Evolutionary conservation across 2,329 filamentous ascomycete species (phyloP), one percentile per base, ranked within the genome.

Genomic region (Verticillium longisporum): DNA sequence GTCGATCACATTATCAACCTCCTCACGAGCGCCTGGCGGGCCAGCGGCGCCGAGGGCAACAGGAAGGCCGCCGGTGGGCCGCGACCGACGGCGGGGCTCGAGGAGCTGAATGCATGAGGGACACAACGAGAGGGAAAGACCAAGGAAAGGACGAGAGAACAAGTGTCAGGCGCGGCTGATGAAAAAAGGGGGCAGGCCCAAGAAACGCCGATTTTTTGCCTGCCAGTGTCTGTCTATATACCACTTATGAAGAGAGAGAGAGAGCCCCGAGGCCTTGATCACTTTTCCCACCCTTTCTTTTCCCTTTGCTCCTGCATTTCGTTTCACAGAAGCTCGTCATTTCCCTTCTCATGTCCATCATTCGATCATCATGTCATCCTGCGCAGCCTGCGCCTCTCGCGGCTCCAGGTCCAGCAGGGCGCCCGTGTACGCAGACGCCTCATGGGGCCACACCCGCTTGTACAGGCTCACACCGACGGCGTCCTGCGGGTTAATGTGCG

Each of bases 401-500:
- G 66, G 64, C 6, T 66, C 70, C 37, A 70, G 69, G 56, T 78
- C 75, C 59, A 83, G 64, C 61, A 83, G 68, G 13, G 73, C 69
- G 1, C 78, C 79, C 13, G 72, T 68, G 37, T 84, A 72, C 1
- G 80, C 76, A 55, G 70, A 71, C 18, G 92, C 87, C 64, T 81
- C 81, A 62, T 93, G 82, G 7, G 95, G 95, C 83, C 88, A 95
- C 63, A 94, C 87, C 26, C 90, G 80, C 83, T 95, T 95, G 72
- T 94, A 95, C 70, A 95, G 72, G 76, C 91, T 96, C 65, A 98
- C 90, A 57, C 91, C 95, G 56, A 99, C 87, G 3, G 92, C 88
- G 77, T 99, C 95, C 77, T 97, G 91, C 1, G 95, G 93, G 75
- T 97, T 98, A 74, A 99, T 94, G 72, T 90, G 91, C 13, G 88